These are phyloP conservation scores for Melampsora occidentalis DNA, from an alignment of 1,284 basidiomycete genomes.

Conservation along the genomic window DNA sequence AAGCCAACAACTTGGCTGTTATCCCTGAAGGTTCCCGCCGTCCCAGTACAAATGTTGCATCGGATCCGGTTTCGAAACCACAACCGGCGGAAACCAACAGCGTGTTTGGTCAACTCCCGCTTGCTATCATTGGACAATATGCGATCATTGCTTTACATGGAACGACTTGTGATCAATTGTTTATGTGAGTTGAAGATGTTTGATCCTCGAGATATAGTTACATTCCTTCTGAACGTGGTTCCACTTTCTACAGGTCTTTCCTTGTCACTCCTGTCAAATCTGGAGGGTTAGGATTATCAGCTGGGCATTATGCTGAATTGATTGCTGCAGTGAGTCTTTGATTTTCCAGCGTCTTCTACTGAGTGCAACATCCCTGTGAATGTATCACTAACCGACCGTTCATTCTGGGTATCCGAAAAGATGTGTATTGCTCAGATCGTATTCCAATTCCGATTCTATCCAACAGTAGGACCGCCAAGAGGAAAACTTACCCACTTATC, in stretches of 20 bases:
- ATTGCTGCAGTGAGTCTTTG: conserved; percentile 52
- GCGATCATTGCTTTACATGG: conserved; percentile 52
- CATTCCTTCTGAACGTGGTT: too few species aligned
- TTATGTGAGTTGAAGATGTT: conserved; percentile 46
- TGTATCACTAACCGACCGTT: conserved; percentile 11
- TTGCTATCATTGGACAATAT: conserved; percentile 53
- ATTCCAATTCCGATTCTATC: conserved; percentile 64
- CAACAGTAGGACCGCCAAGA: conserved; percentile 60
- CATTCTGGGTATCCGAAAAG: conserved; percentile 42
- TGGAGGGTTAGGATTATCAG: conserved; percentile 52
- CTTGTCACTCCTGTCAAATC: conserved; percentile 52
- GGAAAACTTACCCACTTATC: conserved; percentile 52
- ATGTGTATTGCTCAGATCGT: conserved; percentile 48
- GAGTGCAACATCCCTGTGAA: background rate
- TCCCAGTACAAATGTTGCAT: background rate
- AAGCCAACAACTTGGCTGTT: conserved; percentile 48
- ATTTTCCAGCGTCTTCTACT: conserved; percentile 7
- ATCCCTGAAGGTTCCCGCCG: background rate
- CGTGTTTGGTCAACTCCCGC: conserved; percentile 47
- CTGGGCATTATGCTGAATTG: conserved; percentile 53
- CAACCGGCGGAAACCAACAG: conserved; percentile 3
- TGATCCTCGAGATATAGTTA: background rate
- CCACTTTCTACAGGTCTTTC: conserved; percentile 47
- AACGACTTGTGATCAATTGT: conserved; percentile 53
- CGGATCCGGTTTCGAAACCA: background rate